Conservation (phyloP, 352 stramenopile genomes). For the Phytophthora litchii region DNA sequence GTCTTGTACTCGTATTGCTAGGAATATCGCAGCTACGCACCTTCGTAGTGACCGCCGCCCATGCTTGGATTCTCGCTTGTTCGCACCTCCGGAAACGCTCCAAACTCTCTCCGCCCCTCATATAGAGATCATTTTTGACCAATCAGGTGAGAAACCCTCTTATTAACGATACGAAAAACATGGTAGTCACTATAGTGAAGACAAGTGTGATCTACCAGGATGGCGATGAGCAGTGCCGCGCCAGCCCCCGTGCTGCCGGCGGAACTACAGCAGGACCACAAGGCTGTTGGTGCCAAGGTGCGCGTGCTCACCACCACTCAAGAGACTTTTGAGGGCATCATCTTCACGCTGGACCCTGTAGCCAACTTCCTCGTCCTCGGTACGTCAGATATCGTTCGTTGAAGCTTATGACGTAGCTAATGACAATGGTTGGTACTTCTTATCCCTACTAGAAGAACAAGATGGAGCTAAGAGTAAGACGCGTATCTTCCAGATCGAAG, state of each 20-base stretch:
- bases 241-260: slow-evolving; percentile 46
- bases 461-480: slow-evolving; percentile 71
- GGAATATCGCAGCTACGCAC: slow-evolving; percentile 25
- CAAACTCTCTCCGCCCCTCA: slow-evolving; percentile 29
- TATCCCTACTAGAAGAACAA: slow-evolving; percentile 55
- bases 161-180: neutral
- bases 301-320: slow-evolving; percentile 57
- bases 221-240: slow-evolving; percentile 50
- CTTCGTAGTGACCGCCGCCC: slow-evolving; percentile 74
- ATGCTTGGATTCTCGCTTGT: slow-evolving; percentile 52
- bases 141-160: neutral
- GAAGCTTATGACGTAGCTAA: slow-evolving; percentile 1
- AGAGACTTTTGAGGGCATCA: slow-evolving; percentile 66
- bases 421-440: slow-evolving; percentile 2
- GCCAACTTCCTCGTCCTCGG: slow-evolving; percentile 84
- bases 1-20: neutral
- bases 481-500: slow-evolving; percentile 74
- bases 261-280: slow-evolving; percentile 68
- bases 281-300: slow-evolving; percentile 66
- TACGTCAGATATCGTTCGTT: slow-evolving; percentile 21
- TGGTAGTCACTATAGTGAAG: slow-evolving; percentile 11
- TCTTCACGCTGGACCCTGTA: slow-evolving; percentile 82
- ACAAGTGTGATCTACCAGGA: slow-evolving; percentile 20
- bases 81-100: slow-evolving; percentile 48
- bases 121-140: slow-evolving; percentile 3